A percentile compares a stretch with the other conserved stretches of the same genome.
phyloP scores from a whole-genome alignment of 352 stramenopile genomes.

The Phytophthora sansomeana region DNA sequence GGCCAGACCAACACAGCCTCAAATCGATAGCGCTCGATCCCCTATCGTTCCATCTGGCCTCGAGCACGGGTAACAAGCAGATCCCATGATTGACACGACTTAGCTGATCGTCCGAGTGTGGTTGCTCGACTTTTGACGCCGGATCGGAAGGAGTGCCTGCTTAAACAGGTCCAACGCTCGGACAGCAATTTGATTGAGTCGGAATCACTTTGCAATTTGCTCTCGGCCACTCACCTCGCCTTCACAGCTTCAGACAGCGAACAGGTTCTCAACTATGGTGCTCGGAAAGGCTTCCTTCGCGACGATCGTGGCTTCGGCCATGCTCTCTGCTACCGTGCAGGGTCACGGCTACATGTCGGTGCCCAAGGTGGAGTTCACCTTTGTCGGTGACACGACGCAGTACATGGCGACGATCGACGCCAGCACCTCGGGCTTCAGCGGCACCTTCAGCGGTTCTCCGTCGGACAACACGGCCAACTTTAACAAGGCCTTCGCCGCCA shows the following conservation, averaged over 20 bases:
- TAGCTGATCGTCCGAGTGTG: background rate
- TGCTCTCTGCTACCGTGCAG: constrained; percentile 30
- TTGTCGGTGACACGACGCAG: constrained; percentile 33
- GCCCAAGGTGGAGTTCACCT: constrained; percentile 35
- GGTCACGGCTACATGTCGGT: constrained; percentile 37
- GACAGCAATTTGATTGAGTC: constrained; percentile 9
- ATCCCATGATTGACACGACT: constrained; percentile 25
- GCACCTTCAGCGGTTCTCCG: constrained; percentile 17
- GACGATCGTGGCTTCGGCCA: constrained; percentile 18
- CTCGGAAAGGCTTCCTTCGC: constrained; percentile 22
- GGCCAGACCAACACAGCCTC: constrained; percentile 12
- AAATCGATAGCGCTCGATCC: constrained; percentile 21
- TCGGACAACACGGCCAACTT: constrained; percentile 33
- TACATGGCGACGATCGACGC: constrained; percentile 34
- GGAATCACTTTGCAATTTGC: constrained; percentile 31
- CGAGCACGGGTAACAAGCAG: constrained; percentile 12
- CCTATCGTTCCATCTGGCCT: constrained; percentile 7
- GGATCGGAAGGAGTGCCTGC: background rate
- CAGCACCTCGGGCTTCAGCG: constrained; percentile 33
- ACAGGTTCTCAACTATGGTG: constrained; percentile 33
- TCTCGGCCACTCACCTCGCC: constrained; percentile 15
- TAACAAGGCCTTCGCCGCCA: constrained; percentile 30
- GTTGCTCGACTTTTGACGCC: background rate
- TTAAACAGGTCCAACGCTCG: constrained; percentile 10
- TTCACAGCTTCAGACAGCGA: constrained; percentile 20